phyloP scores from a whole-genome alignment of 2,329 filamentous ascomycete species.

The Coniochaeta prunicola region DNA sequence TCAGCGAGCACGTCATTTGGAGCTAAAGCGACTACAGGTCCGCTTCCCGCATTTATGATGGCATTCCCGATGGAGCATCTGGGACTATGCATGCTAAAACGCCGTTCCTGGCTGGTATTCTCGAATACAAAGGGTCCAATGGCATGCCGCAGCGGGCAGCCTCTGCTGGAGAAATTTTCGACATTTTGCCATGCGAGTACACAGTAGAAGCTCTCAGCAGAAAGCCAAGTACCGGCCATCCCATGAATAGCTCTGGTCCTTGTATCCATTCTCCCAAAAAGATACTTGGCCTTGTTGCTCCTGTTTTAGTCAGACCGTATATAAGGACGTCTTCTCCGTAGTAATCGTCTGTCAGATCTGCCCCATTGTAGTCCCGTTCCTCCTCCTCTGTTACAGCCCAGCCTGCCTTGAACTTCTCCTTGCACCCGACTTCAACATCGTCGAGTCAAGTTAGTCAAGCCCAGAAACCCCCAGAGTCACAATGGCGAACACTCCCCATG shows the following conservation, averaged over 20 bases:
- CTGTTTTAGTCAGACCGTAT: neutral
- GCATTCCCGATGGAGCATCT: neutral
- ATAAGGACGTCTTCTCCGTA: neutral
- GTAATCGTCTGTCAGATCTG: neutral
- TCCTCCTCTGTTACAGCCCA: neutral
- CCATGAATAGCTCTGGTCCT: neutral
- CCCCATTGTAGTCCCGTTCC: neutral
- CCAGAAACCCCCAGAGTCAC: slow-evolving; percentile 12
- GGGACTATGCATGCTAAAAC: neutral
- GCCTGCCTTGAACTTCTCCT: neutral
- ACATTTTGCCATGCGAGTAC: neutral
- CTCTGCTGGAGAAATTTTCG: slow-evolving; percentile 1
- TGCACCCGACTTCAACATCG: neutral
- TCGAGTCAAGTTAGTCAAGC: neutral
- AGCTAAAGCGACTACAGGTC: neutral
- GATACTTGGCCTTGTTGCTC: neutral
- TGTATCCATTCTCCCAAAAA: neutral
- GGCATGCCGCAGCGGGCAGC: neutral
- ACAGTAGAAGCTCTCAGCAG: no score
- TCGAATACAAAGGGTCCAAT: neutral
- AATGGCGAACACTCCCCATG: slow-evolving; percentile 70
- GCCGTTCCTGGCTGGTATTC: neutral
- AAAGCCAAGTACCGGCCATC: neutral
- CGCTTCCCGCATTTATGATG: neutral
- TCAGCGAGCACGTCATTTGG: neutral